Conservation (phyloP, 2,329 filamentous ascomycete genomes). For the Aspergillaceae sp. region DNA sequence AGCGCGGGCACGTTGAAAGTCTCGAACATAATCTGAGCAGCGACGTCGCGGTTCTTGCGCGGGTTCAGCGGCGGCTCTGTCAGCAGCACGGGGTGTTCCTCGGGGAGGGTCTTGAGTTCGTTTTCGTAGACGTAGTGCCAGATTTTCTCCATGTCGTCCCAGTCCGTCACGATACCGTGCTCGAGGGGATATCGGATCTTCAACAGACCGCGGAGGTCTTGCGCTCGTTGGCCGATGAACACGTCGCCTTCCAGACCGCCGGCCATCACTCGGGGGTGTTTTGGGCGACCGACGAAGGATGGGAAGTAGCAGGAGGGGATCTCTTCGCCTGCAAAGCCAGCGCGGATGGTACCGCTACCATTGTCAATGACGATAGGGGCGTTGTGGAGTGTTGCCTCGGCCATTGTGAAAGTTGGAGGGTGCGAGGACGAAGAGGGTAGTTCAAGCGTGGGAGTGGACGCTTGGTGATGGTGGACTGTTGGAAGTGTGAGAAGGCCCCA, state of each 20-base stretch:
- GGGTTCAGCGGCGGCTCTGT: conserved; percentile 96
- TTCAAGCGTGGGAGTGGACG: conserved; percentile 5
- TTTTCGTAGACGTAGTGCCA: conserved; percentile 98
- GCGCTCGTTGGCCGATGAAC: conserved; percentile 88
- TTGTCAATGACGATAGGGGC: conserved; percentile 98
- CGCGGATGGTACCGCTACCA: conserved; percentile 93
- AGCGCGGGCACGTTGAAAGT: conserved; percentile 96
- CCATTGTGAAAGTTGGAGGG: conserved; percentile 39
- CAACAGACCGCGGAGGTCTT: conserved; percentile 80
- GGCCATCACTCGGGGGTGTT: conserved; percentile 90
- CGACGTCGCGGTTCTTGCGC: conserved; percentile 87
- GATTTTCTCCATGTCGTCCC: conserved; percentile 99
- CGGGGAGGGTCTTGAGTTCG: conserved; percentile 89
- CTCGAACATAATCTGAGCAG: conserved; percentile 95
- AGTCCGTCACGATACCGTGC: conserved; percentile 97
- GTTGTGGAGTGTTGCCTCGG: conserved; percentile 72
- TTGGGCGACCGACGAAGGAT: conserved; percentile 91
- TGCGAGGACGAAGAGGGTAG: conserved; percentile 6
- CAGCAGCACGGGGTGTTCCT: conserved; percentile 95
- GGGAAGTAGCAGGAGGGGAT: conserved; percentile 95
- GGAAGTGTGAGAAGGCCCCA: conserved; percentile 22
- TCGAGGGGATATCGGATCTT: conserved; percentile 95
- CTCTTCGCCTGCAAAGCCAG: conserved; percentile 93
- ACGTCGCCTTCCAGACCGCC: conserved; percentile 93
- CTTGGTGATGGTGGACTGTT: conserved; percentile 12